Evolutionary conservation across 2,329 filamentous ascomycete genomes (phyloP).

Genomic region (Diaporthe longicolla): DNA sequence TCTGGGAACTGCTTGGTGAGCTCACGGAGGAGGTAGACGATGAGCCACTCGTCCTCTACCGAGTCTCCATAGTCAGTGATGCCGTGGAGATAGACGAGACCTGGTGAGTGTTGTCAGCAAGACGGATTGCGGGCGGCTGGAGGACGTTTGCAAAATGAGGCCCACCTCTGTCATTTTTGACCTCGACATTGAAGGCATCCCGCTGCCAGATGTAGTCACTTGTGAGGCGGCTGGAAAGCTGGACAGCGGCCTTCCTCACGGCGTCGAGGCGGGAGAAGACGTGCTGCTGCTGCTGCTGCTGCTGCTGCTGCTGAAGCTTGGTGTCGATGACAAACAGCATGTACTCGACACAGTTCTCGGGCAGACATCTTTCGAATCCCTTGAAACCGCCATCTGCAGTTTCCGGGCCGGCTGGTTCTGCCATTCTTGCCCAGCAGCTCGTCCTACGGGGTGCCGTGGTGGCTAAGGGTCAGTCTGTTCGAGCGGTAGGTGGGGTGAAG

Average conservation of each 20-base stretch:
- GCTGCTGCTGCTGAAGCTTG: constrained; percentile 66
- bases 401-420: constrained; percentile 32
- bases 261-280: constrained; percentile 77
- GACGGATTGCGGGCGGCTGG: neutral
- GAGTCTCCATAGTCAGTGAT: constrained; percentile 92
- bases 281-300: constrained; percentile 57
- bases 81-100: constrained; percentile 77
- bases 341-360: constrained; percentile 91
- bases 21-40: constrained; percentile 90
- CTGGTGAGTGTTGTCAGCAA: constrained; percentile 50
- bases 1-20: constrained; percentile 80
- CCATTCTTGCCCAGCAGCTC: constrained; percentile 4
- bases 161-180: constrained; percentile 71
- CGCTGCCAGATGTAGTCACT: constrained; percentile 96
- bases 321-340: constrained; percentile 79
- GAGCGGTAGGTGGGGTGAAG: neutral
- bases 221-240: constrained; percentile 75
- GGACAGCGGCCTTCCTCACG: constrained; percentile 77
- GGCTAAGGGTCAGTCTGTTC: neutral
- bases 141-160: too few relatives aligned
- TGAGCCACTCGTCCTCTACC: constrained; percentile 96
- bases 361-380: constrained; percentile 61
- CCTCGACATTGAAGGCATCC: constrained; percentile 81
- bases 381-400: constrained; percentile 48
- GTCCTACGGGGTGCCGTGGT: neutral